phyloP scores from a whole-genome alignment of 495 filamentous ascomycete genomes.

The Podospora conica region DNA sequence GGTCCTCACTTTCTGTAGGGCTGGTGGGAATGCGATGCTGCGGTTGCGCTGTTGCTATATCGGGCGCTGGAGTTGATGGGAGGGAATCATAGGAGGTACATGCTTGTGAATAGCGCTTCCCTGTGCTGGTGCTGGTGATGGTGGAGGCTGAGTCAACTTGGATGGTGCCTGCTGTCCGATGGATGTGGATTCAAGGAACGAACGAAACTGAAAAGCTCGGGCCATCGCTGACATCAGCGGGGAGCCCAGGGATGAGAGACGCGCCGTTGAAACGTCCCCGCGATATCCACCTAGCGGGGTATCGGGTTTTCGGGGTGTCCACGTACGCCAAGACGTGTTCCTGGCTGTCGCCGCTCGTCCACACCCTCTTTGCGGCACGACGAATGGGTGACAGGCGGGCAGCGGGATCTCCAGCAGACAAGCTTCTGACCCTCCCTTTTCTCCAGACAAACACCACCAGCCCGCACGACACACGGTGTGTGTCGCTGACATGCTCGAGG shows the following conservation, averaged over 20 bases:
- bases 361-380: not conserved
- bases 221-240: not conserved
- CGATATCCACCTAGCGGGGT: not conserved
- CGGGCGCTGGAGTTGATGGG: not conserved
- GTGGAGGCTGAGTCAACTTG: not conserved
- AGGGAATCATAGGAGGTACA: not conserved
- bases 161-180: not conserved
- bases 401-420: not conserved
- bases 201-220: not conserved
- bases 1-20: not conserved
- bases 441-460: not conserved
- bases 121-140: too few relatives aligned
- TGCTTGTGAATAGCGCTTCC: not conserved
- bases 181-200: not conserved
- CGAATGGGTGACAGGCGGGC: not conserved
- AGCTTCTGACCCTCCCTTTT: not conserved
- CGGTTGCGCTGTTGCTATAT: not conserved
- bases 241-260: not conserved
- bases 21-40: not conserved
- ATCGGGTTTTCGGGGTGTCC: not conserved
- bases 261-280: not conserved
- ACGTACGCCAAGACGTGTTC: not conserved
- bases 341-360: not conserved
- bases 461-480: not conserved
- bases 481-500: too few relatives aligned